These are phyloP conservation scores for Sclerotinia spermophila DNA, from an alignment of 2,329 filamentous ascomycete species.

Conservation along the genomic window DNA sequence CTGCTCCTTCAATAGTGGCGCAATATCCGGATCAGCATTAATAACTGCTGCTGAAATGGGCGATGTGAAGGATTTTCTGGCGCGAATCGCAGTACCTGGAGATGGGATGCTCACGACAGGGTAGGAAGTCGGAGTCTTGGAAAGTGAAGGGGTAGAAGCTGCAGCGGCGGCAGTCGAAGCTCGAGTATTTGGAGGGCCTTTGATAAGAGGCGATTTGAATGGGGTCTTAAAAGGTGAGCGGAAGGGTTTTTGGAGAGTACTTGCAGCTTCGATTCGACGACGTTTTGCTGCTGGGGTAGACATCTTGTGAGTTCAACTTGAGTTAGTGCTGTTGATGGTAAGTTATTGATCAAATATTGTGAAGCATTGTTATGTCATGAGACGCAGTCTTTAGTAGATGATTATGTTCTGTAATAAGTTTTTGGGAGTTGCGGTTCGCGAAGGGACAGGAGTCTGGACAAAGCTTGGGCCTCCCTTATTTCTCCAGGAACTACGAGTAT, in stretches of 20 bases:
- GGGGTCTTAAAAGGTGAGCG: slow-evolving; percentile 62
- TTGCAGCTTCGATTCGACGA: slow-evolving; percentile 56
- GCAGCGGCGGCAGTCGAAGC: slow-evolving; percentile 12
- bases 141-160: slow-evolving; percentile 10
- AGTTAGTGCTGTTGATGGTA: slow-evolving; percentile 33
- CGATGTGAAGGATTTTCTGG: slow-evolving; percentile 30
- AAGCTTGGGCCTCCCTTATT: not conserved
- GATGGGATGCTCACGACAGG: slow-evolving; percentile 14
- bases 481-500: not conserved
- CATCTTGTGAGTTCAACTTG: slow-evolving; percentile 37
- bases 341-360: slow-evolving; percentile 29
- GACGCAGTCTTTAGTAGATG: not conserved
- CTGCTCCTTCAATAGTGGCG: slow-evolving; percentile 34
- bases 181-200: slow-evolving; percentile 21
- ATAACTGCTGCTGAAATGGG: slow-evolving; percentile 37
- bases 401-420: not conserved
- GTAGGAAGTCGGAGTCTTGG: slow-evolving; percentile 10
- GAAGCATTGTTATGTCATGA: slow-evolving; percentile 20
- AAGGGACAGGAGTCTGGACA: not conserved
- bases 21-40: slow-evolving; percentile 35
- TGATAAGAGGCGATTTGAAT: slow-evolving; percentile 29
- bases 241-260: slow-evolving; percentile 66
- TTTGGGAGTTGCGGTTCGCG: not conserved
- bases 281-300: slow-evolving; percentile 56
- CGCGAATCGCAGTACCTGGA: slow-evolving; percentile 15